phyloP scores from a whole-genome alignment of 2,329 filamentous ascomycete species.

The Chaetomiaceae sp. region DNA sequence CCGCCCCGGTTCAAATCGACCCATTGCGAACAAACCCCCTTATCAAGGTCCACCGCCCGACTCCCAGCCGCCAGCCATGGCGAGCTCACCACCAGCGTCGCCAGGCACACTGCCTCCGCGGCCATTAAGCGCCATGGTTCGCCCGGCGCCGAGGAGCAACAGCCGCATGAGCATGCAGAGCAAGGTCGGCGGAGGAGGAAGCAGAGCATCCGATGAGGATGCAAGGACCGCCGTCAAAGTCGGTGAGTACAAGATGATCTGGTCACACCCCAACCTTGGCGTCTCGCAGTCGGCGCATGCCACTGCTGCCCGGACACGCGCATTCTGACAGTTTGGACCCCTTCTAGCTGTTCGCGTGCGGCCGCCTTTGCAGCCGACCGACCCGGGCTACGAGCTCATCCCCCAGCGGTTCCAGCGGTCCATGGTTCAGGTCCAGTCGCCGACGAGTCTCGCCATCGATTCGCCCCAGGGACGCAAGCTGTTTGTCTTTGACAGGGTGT shows the following conservation, averaged over 20 bases:
- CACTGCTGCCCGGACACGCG: constrained; percentile 13
- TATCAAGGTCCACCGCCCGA: constrained; percentile 18
- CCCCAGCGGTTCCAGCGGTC: constrained; percentile 91
- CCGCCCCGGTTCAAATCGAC: constrained; percentile 9
- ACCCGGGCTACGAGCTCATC: constrained; percentile 92
- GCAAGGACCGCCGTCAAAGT: constrained; percentile 91
- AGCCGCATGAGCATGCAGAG: constrained; percentile 83
- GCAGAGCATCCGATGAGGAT: constrained; percentile 85
- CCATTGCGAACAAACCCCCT: constrained; percentile 2
- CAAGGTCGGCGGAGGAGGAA: constrained; percentile 69
- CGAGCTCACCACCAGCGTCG: constrained; percentile 62
- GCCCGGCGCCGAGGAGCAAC: constrained; percentile 66
- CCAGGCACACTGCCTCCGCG: constrained; percentile 56
- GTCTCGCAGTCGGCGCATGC: constrained; percentile 1
- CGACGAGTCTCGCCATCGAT: constrained; percentile 83
- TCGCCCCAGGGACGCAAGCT: constrained; percentile 88
- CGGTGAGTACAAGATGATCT: constrained; percentile 54
- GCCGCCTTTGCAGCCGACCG: constrained; percentile 73
- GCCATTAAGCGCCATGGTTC: constrained; percentile 77
- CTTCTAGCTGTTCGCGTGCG: constrained; percentile 80
- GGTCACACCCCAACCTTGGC: neutral
- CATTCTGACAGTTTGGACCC: constrained; percentile 8
- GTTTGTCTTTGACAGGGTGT: constrained; percentile 95
- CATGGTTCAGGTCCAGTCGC: constrained; percentile 83
- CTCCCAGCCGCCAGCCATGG: constrained; percentile 19